Base-by-base conservation (phyloP, 2,329 filamentous ascomycete species). In the Xylaria sp. region DNA sequence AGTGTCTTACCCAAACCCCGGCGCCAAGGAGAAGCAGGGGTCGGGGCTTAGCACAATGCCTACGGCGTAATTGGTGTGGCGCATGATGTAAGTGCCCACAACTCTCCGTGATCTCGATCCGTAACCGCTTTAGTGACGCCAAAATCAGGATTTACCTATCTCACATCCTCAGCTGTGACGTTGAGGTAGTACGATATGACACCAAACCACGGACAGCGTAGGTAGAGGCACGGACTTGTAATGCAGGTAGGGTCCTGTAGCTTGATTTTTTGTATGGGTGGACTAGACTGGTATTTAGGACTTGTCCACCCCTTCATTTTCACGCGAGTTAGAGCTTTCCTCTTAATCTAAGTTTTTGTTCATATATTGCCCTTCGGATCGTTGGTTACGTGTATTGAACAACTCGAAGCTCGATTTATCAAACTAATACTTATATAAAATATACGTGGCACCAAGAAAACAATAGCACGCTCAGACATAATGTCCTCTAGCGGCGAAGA, bases 401-500 rank as follows among this genome's bases (percentile, higher is more conserved):
- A 11, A 39, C 29, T 33, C 15, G 15, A 54, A 49, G 17, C 22
- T 33, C 7, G 1, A n/a, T 33, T 50, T 25, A 22, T 31, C 29
- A 27, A 17, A 11, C 20, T 15, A 3, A 3, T 42, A 5, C 33
- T 36, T 10, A 22, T 20, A 15, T n/a, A 39, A 54, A 47, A 3
- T 5, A 15, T 22, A 6, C 7, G 50, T 29, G 39, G 27, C 0
- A 47, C 15, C 13, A 55, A 42, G 15, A 50, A 29, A 53, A 53
- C 33, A 1, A 49, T 6, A 56, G 9, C n/a, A 58, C 6, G 65
- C 11, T 10, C 17, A 57, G 51, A 33, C 39, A 44, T 50, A 57
- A 71, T 72, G 70, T 72, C 68, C 2, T 69, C 70, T 9, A 70
- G 69, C 63, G 54, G 44, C 54, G 68, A 70, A 33, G 69, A 68